Evolutionary conservation across 2,329 filamentous ascomycete genomes (phyloP), one percentile per base, ranked within the genome.

Genomic region (Berkeleyomyces basicola): DNA sequence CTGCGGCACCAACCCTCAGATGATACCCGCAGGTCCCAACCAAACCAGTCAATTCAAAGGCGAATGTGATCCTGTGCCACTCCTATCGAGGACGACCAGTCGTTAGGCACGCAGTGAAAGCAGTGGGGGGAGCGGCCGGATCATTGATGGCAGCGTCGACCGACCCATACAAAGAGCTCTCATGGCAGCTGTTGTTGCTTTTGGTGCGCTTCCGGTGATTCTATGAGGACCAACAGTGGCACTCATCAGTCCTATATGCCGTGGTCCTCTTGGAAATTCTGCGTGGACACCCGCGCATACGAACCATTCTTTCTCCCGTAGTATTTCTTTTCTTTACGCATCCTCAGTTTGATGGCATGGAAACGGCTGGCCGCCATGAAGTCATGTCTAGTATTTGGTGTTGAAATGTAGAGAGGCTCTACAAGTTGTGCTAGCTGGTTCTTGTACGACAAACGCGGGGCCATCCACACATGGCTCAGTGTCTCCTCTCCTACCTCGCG

Each of bases 1-100:
- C 66, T 69, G 68, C 31, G 68, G 68, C 36, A 65, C 68, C 6
- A 68, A 67, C 39, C 62, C 67, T 53, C 66, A 68, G 49, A 66
- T 66, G 64, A 68, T 69, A 31, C 68, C 68, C 16, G 44, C 63
- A 3, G 68, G 67, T 49, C 40, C 58, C 14, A 68, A 69, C 57
- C 66, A 63, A 37, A 65, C 68, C 1, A 60, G 62, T 7, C 39
- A 62, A 40, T 69, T 69, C 58, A 61, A 60, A 10, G 68, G 68
- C 55, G 67, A 69, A 58, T 69, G 68, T 43, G 31, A 37, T 33
- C 40, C 39, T 31, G 10, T 44, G 57, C 37, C 53, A 43, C 61
- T 37, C 14, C 36, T 44, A 37, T 42, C 53, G 44, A 46, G 16
- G 39, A 37, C 36, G 14, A 39, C 61, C 36, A 57, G 37, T 46